phyloP scores from a whole-genome alignment of 257 asterid genomes.

The Gentiana straminea region DNA sequence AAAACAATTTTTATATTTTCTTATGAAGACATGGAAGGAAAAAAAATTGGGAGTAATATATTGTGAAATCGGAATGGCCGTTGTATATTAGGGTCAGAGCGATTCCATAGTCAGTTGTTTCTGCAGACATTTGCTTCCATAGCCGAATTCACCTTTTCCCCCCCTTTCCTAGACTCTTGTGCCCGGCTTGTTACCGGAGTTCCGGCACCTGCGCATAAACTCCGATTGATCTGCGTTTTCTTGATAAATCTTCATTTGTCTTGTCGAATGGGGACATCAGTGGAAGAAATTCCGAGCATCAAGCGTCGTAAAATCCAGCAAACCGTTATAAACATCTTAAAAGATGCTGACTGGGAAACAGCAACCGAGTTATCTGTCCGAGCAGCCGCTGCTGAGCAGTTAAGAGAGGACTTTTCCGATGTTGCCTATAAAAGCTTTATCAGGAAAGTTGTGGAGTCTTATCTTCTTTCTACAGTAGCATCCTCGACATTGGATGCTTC shows the following conservation, averaged over 20 bases:
- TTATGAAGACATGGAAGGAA: no score
- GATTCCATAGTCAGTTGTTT: no score
- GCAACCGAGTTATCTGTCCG: constrained; percentile 50
- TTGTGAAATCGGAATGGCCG: no score
- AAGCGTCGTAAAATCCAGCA: constrained; percentile 39
- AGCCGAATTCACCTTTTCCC: no score
- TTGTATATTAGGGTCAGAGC: no score
- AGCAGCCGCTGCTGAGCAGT: constrained; percentile 30
- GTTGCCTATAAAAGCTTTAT: constrained; percentile 27
- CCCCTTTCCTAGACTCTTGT: no score
- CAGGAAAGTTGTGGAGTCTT: constrained; percentile 38
- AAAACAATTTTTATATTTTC: no score
- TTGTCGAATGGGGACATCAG: neutral
- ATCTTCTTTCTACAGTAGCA: constrained; percentile 33
- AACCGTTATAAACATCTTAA: constrained; percentile 31
- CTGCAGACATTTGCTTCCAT: no score
- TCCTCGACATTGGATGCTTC: constrained; percentile 1
- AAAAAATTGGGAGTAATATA: no score
- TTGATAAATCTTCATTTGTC: neutral
- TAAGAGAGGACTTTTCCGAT: constrained; percentile 33
- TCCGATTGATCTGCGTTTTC: neutral
- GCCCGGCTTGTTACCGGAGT: no score
- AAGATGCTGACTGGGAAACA: constrained; percentile 41
- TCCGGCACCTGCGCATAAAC: neutral
- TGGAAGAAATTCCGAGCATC: constrained; percentile 20